Evolutionary conservation across 768 basidiomycete species (phyloP).

Genomic region (Xerocomus brunneocitrinus): DNA sequence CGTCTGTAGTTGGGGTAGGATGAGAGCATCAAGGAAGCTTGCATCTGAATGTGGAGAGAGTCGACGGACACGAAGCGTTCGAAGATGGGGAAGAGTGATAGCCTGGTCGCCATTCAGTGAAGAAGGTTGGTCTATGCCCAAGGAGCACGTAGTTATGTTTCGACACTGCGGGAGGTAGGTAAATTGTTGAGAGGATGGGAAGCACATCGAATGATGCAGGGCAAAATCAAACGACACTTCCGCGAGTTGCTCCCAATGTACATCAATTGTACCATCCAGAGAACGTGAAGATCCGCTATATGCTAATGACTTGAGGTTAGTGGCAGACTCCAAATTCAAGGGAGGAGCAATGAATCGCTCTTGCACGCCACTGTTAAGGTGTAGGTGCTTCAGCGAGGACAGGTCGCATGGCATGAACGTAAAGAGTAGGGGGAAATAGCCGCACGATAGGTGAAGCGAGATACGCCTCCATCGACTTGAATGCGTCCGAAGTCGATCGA

Average conservation of each 20-base stretch:
- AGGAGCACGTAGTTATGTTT: conserved; percentile 17
- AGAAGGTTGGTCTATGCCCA: conserved; percentile 10
- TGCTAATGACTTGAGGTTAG: conserved; percentile 14
- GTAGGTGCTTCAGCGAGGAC: conserved; percentile 9
- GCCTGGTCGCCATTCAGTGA: background rate
- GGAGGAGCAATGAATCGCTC: background rate
- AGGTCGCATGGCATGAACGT: conserved; percentile 12
- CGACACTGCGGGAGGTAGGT: conserved; percentile 6
- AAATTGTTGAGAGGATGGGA: conserved; percentile 1
- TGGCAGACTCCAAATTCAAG: conserved; percentile 7
- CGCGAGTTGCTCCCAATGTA: conserved; percentile 11
- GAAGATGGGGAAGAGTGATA: conserved; percentile 9
- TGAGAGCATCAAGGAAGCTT: conserved; percentile 5
- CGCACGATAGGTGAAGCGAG: conserved; percentile 3
- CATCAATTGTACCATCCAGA: background rate
- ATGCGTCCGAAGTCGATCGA: conserved; percentile 11
- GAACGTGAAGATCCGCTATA: conserved; percentile 1
- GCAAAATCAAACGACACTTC: conserved; percentile 12
- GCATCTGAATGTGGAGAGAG: background rate
- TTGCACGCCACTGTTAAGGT: conserved; percentile 1
- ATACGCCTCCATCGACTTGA: conserved; percentile 16
- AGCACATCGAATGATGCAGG: background rate
- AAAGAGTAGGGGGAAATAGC: conserved; percentile 12
- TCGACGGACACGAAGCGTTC: conserved; percentile 15
- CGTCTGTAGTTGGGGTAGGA: conserved; percentile 14